Conservation (phyloP, 441 rosid species). For the Syzygium syzygioides region DNA sequence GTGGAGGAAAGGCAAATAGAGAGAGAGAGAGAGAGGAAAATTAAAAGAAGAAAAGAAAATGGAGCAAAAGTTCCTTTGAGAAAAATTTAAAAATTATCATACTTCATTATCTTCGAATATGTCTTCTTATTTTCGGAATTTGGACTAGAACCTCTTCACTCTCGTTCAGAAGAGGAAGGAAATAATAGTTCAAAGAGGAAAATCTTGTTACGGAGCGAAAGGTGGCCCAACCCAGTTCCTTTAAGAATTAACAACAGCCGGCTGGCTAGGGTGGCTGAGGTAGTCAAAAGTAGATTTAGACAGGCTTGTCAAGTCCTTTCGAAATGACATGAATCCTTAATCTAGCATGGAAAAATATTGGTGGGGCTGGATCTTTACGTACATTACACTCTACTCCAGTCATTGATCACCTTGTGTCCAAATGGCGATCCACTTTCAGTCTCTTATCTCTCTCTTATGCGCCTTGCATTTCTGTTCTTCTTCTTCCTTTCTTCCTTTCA, state of each 20-base stretch:
- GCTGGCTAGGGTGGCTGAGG: not conserved
- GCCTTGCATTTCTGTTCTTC: not conserved
- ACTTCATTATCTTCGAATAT: not conserved
- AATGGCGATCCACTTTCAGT: not conserved
- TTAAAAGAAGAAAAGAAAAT: not conserved
- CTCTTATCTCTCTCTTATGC: not conserved
- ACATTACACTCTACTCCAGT: not conserved
- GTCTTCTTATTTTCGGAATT: not conserved
- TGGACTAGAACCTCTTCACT: not conserved
- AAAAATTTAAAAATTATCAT: not conserved
- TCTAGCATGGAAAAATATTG: not conserved
- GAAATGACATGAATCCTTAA: not conserved
- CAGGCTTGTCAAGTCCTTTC: not conserved
- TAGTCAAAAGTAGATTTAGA: not conserved
- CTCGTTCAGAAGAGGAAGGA: not conserved
- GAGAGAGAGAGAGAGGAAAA: not conserved
- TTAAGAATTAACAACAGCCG: no score
- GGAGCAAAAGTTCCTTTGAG: no score
- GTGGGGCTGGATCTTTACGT: not conserved
- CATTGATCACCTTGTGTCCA: not conserved
- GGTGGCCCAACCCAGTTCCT: not conserved
- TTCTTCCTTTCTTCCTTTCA: not conserved
- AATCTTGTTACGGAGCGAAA: not conserved
- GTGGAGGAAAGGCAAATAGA: not conserved
- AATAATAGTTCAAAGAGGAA: accelerated